Base-by-base conservation (phyloP, 2,329 filamentous ascomycete species). In the Tolypocladium pustulatum region DNA sequence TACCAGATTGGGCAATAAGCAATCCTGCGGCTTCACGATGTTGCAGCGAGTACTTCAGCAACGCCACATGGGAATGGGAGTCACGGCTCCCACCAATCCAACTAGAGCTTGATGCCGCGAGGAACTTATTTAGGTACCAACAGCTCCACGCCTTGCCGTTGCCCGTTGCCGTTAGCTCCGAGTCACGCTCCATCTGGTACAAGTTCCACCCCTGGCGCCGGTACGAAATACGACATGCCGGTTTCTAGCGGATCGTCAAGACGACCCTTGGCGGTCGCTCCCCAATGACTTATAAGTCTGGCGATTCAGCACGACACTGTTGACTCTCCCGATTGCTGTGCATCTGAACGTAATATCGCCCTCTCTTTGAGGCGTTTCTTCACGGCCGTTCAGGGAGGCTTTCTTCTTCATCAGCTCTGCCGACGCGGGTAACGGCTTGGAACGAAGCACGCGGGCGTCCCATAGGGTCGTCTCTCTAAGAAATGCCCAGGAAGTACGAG, bases 211-310 rank as follows among this genome's bases (percentile, higher is more conserved):
- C 13, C 37, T 20, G 37, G 37, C 22, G 54, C 25, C 52, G 57
- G 57, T 58, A 55, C 57, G 57, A 55, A 51, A 58, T 58, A 58
- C 52, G 57, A 55, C 49, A 4, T 20, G 15, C 46, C 27, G 17
- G 27, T 6, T 32, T n/a, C 27, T 17, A n/a, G 9, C 27, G 9
- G 30, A 4, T 9, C 32, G 37, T 20, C 49, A 51, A 32, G 46
- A 51, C 15, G 12, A n/a, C n/a, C n/a, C n/a, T n/a, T n/a, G n/a
- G n/a, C n/a, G n/a, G n/a, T n/a, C n/a, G n/a, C n/a, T n/a, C n/a
- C n/a, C n/a, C n/a, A n/a, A 10, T n/a, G 49, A 30, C 49, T 52
- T 52, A 52, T 52, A 52, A 52, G 49, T 34, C 49, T n/a, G 30
- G 17, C 27, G 27, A 22, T 20, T 27, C 30, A 52, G 9, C 46